Conservation (phyloP, 257 asterid genomes). For the Fraxinus americana region DNA sequence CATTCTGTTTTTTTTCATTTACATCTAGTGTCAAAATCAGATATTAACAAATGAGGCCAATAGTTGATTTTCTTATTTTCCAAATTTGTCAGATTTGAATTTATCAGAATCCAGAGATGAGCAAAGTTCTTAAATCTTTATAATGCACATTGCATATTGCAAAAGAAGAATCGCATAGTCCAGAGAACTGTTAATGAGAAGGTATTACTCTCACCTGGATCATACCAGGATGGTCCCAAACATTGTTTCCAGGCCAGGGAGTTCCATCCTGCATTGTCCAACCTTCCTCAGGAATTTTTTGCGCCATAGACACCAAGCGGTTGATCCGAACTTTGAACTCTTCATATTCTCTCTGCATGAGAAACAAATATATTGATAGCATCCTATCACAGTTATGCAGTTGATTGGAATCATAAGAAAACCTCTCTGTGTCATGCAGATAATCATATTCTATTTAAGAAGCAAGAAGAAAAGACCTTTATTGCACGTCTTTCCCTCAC, state of each 20-base stretch:
- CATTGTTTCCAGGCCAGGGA: slow-evolving; percentile 95
- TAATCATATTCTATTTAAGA: background rate
- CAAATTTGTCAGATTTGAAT: too few relatives aligned
- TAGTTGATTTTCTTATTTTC: too few relatives aligned
- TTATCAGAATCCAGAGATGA: too few relatives aligned
- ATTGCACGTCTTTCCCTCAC: slow-evolving; percentile 83
- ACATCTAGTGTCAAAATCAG: too few relatives aligned
- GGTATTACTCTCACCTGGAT: slow-evolving; percentile 65
- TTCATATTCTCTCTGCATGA: slow-evolving; percentile 80
- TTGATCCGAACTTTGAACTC: slow-evolving; percentile 85
- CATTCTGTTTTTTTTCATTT: too few relatives aligned
- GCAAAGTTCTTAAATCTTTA: background rate
- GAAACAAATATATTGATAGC: slow-evolving; percentile 19
- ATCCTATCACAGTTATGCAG: background rate
- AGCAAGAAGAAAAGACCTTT: slow-evolving; percentile 51
- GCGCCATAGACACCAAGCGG: slow-evolving; percentile 68
- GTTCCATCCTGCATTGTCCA: slow-evolving; percentile 98
- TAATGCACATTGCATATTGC: background rate
- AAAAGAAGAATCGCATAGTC: background rate
- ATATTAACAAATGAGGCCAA: too few relatives aligned
- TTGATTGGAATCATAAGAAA: background rate
- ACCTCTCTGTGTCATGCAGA: background rate
- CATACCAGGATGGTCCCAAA: slow-evolving; percentile 95
- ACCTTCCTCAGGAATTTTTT: slow-evolving; percentile 93
- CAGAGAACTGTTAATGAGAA: background rate